These are phyloP conservation scores for Phytophthora kernoviae DNA, from an alignment of 352 stramenopile genomes.

Conservation along the genomic window DNA sequence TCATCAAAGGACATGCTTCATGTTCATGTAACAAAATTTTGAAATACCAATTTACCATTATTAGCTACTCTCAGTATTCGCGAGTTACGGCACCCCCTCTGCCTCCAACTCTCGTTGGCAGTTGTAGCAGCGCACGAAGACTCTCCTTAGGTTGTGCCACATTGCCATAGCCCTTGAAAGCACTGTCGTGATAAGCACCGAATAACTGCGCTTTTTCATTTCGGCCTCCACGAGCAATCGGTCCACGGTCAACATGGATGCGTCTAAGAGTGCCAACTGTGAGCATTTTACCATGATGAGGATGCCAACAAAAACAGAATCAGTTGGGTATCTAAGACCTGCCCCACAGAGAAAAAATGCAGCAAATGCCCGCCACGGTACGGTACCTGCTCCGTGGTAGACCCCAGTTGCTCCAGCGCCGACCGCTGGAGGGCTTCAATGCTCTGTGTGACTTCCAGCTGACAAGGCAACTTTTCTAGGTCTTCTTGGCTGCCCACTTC, in stretches of 20 bases:
- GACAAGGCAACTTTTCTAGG: slow-evolving; percentile 28
- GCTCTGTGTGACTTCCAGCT: slow-evolving; percentile 49
- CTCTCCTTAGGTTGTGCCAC: slow-evolving; percentile 71
- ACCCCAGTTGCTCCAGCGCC: slow-evolving; percentile 45
- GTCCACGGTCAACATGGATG: slow-evolving; percentile 70
- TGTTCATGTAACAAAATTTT: neutral
- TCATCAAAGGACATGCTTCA: neutral
- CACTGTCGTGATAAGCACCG: slow-evolving; percentile 70
- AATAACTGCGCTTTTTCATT: slow-evolving; percentile 76
- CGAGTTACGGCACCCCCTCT: slow-evolving; percentile 21
- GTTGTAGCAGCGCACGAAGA: slow-evolving; percentile 56
- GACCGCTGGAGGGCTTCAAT: slow-evolving; percentile 54
- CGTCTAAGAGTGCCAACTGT: slow-evolving; percentile 61
- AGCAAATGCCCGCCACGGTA: too few species aligned
- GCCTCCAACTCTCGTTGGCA: slow-evolving; percentile 11
- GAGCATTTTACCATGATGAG: slow-evolving; percentile 3
- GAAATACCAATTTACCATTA: slow-evolving; percentile 18
- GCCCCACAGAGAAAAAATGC: neutral
- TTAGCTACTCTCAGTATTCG: slow-evolving; percentile 3
- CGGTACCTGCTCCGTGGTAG: slow-evolving; percentile 49
- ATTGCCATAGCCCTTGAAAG: slow-evolving; percentile 79
- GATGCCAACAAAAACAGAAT: slow-evolving; percentile 11
- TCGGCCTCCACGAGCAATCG: slow-evolving; percentile 69
- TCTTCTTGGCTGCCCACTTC: slow-evolving; percentile 8
- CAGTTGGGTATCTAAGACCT: slow-evolving; percentile 10